Evolutionary conservation across 2,329 filamentous ascomycete species (phyloP).

Genomic region (Xylaria multiplex): DNA sequence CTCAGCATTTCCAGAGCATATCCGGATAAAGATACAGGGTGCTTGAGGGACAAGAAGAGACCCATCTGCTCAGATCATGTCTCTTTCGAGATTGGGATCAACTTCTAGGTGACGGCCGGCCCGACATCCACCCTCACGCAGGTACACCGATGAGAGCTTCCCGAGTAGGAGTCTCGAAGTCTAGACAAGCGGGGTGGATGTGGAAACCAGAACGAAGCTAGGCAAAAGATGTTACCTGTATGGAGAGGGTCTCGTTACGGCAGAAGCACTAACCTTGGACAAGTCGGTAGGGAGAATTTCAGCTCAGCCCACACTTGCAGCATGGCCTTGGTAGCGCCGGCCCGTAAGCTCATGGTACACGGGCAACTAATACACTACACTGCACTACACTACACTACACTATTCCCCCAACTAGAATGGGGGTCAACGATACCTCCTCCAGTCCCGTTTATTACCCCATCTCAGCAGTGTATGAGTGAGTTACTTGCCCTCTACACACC

Average conservation of each 20-base stretch:
- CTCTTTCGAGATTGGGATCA: conserved; percentile 28
- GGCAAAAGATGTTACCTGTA: not conserved
- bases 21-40: not conserved
- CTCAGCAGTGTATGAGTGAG: not conserved
- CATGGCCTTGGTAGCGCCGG: conserved; percentile 12
- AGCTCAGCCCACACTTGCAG: conserved; percentile 6
- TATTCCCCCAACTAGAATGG: not conserved
- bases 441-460: conserved; percentile 1
- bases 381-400: not conserved
- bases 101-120: conserved; percentile 24
- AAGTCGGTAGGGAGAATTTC: conserved; percentile 9
- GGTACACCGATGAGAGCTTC: conserved; percentile 16
- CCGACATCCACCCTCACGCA: conserved; percentile 26
- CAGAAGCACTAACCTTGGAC: conserved; percentile 9
- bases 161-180: conserved; percentile 20
- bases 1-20: not conserved
- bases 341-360: conserved; percentile 5
- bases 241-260: conserved; percentile 5
- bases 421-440: not conserved
- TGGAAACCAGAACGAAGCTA: conserved; percentile 10
- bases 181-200: conserved; percentile 23
- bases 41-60: not conserved
- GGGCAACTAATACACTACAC: not conserved
- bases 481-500: not conserved
- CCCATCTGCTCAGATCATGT: not conserved